Evolutionary conservation across 2,329 filamentous ascomycete species (phyloP).

Genomic region (Sarocladium oryzae): DNA sequence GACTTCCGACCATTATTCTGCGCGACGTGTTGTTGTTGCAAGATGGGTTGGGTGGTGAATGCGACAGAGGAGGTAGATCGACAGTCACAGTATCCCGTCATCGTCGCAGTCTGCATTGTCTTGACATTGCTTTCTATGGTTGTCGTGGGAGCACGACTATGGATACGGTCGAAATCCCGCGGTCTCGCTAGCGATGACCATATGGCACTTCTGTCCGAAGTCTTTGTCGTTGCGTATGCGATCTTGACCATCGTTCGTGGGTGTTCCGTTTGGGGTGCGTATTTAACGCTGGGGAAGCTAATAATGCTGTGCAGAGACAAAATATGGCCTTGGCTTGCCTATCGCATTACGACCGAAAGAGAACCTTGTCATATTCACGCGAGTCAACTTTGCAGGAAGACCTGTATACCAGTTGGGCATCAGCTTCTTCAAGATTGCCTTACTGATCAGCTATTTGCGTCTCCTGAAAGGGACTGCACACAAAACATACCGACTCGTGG

Average conservation of each 20-base stretch:
- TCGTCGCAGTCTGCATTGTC: slow-evolving; percentile 41
- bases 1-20: neutral
- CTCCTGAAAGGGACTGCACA: slow-evolving; percentile 43
- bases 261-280: slow-evolving; percentile 16
- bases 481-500: slow-evolving; percentile 33
- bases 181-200: slow-evolving; percentile 43
- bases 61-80: slow-evolving; percentile 39
- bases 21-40: neutral
- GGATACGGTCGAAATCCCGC: slow-evolving; percentile 33
- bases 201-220: slow-evolving; percentile 31
- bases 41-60: slow-evolving; percentile 47
- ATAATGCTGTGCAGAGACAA: slow-evolving; percentile 34
- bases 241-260: slow-evolving; percentile 42
- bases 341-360: slow-evolving; percentile 33
- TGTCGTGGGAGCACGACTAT: slow-evolving; percentile 35
- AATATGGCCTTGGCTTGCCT: slow-evolving; percentile 45
- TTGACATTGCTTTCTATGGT: slow-evolving; percentile 36
- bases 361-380: slow-evolving; percentile 37
- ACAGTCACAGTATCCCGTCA: slow-evolving; percentile 40
- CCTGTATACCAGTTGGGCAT: slow-evolving; percentile 50
- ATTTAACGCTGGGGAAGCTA: neutral
- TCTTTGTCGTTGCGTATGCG: slow-evolving; percentile 43
- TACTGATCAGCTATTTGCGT: slow-evolving; percentile 46
- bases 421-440: slow-evolving; percentile 49
- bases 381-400: slow-evolving; percentile 46